Evolutionary conservation across 495 filamentous ascomycete species (phyloP).

Genomic region (Penicillium roqueforti): DNA sequence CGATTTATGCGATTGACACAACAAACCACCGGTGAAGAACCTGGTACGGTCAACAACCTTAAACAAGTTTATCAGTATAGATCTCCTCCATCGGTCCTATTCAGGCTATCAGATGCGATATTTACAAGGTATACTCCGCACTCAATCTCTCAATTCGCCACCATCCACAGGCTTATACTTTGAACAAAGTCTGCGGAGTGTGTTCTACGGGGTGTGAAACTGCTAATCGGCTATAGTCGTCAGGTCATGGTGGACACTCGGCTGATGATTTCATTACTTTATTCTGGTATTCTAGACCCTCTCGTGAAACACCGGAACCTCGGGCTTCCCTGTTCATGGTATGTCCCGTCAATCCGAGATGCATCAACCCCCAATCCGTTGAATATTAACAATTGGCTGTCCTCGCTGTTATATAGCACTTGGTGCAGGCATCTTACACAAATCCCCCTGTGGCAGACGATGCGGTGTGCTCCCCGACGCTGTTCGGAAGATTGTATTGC

Average conservation of each 20-base stretch:
- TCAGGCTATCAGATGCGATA: conserved; percentile 2
- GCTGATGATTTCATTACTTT: conserved; percentile 10
- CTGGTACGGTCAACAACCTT: background rate
- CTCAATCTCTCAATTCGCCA: conserved; percentile 15
- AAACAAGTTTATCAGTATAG: background rate
- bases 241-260: conserved; percentile 14
- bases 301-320: conserved; percentile 17
- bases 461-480: conserved; percentile 1
- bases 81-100: background rate
- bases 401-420: no score
- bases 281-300: conserved; percentile 22
- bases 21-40: background rate
- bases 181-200: conserved; percentile 10
- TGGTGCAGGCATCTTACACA: background rate
- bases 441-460: background rate
- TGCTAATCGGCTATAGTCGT: conserved; percentile 13
- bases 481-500: background rate
- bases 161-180: conserved; percentile 6
- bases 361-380: background rate
- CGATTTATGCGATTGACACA: background rate
- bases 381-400: background rate
- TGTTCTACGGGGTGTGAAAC: conserved; percentile 11
- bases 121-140: background rate
- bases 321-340: background rate
- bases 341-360: conserved; percentile 1